Base-by-base conservation (phyloP, 129 eudicot species). In the Saussurea involucrata region DNA sequence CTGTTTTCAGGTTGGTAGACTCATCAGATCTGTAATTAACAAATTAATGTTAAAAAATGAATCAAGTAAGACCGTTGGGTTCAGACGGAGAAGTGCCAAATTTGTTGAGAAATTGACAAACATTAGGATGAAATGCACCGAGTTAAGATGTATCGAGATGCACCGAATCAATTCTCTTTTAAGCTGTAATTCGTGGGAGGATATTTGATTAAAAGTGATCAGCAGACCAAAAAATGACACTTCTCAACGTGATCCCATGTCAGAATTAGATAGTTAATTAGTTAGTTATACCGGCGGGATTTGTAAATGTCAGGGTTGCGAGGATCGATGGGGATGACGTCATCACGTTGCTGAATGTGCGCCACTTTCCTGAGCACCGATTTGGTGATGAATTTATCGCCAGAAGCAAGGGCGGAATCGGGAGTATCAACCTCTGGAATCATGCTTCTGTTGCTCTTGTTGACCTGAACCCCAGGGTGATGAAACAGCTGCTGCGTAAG, bases 391-490 rank as follows among this genome's bases (percentile, higher is more conserved):
- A 81, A 81, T 20, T 74, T 81, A 75, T 64, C 73, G 22, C 83
- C 78, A 8, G 72, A 72, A 5, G 84, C 84, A 13, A 74, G 11
- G 21, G 76, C 5, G 34, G 64, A 15, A 25, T 81, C 84, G 24
- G 84, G 84, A 22, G 3, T 36, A 11, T 81, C 80, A 12, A 81
- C 80, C 66, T 81, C 84, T 58, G 84, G 80, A 53, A 81, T 42
- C 84, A 81, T 74, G 84, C 84, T 81, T 68, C 84, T 21, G 24
- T 81, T 81, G 29, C 9, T 28, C 76, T 81, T 81, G 57, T 81
- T 81, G 13, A 81, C 80, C 11, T 81, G 84, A 49, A 81, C 84
- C 13, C 84, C 84, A 20, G 84, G 84, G 71, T 81, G 84, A 24
- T 81, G 84, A 74, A 81, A 18, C 71, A 80, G 36, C 65, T 80